Conservation (phyloP, 805 yeast species). For the Pichia nanzhaoensis region DNA sequence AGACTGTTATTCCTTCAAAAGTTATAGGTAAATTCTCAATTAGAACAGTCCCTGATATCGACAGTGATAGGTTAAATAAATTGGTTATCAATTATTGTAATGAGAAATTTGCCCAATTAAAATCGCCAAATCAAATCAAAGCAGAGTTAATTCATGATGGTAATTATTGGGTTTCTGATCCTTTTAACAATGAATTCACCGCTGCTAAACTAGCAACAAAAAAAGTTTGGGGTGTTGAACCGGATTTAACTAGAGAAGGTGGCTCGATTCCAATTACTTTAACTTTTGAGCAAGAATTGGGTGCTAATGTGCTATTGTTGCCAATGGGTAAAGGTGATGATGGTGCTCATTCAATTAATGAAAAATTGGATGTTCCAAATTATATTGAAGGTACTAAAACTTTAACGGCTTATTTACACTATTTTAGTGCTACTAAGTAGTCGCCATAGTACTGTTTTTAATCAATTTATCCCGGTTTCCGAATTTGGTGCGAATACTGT, state of each 20-base stretch:
- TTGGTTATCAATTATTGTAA: constrained; percentile 67
- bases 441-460: no score
- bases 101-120: constrained; percentile 55
- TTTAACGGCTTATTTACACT: constrained; percentile 88
- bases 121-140: constrained; percentile 68
- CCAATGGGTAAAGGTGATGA: constrained; percentile 99
- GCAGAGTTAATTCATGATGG: constrained; percentile 90
- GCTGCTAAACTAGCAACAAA: constrained; percentile 95
- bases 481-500: no score
- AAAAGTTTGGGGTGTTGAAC: constrained; percentile 90
- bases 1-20: constrained; percentile 95
- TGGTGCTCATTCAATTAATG: constrained; percentile 98
- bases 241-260: constrained; percentile 97
- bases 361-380: constrained; percentile 82
- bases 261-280: constrained; percentile 97
- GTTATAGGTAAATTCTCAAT: constrained; percentile 93
- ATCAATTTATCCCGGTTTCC: no score
- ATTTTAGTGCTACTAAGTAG: constrained; percentile 40
- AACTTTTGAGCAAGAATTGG: constrained; percentile 82
- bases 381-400: constrained; percentile 92
- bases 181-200: constrained; percentile 83
- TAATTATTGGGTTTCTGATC: constrained; percentile 92
- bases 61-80: constrained; percentile 69
- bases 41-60: constrained; percentile 95
- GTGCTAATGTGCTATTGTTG: constrained; percentile 77